These are phyloP conservation scores for Aspergillus tamarii DNA, from an alignment of 2,329 filamentous ascomycete genomes.

Conservation along the genomic window DNA sequence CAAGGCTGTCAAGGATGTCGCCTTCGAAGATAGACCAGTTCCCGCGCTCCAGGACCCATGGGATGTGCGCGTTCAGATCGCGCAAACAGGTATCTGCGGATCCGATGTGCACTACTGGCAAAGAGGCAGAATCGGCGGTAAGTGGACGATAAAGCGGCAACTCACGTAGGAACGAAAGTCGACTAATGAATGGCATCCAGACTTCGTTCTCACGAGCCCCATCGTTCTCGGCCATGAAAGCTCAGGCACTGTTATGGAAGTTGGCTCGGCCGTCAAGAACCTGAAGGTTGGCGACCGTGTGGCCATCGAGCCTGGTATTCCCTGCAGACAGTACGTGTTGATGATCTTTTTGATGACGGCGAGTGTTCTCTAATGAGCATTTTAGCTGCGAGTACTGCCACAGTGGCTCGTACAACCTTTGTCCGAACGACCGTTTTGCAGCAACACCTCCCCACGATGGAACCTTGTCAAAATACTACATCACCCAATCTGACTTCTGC, in stretches of 20 bases:
- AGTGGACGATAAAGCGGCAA: background rate
- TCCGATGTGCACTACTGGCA: constrained; percentile 50
- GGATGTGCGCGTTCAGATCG: constrained; percentile 51
- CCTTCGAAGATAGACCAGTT: constrained; percentile 49
- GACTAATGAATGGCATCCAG: constrained; percentile 15
- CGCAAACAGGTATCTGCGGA: constrained; percentile 54
- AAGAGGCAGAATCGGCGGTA: constrained; percentile 48
- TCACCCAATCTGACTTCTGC: constrained; percentile 51
- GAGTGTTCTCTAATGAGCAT: background rate
- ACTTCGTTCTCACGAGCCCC: constrained; percentile 50
- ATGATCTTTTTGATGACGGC: background rate
- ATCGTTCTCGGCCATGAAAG: constrained; percentile 37
- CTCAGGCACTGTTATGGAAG: constrained; percentile 27
- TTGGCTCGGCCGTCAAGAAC: constrained; percentile 28
- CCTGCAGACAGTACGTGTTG: constrained; percentile 39
- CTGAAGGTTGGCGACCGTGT: constrained; percentile 27
- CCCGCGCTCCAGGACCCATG: constrained; percentile 40
- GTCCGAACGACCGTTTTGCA: constrained; percentile 41
- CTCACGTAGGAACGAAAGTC: fast-evolving
- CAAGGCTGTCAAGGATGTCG: constrained; percentile 48
- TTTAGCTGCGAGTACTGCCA: constrained; percentile 27
- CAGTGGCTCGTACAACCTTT: constrained; percentile 28
- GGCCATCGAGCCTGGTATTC: constrained; percentile 30
- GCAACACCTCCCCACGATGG: constrained; percentile 56
- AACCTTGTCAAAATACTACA: constrained; percentile 55